These are phyloP conservation scores for Apophysomyces trapeziformis DNA, from an alignment of 371 early-diverging fungal genomes.

Conservation along the genomic window DNA sequence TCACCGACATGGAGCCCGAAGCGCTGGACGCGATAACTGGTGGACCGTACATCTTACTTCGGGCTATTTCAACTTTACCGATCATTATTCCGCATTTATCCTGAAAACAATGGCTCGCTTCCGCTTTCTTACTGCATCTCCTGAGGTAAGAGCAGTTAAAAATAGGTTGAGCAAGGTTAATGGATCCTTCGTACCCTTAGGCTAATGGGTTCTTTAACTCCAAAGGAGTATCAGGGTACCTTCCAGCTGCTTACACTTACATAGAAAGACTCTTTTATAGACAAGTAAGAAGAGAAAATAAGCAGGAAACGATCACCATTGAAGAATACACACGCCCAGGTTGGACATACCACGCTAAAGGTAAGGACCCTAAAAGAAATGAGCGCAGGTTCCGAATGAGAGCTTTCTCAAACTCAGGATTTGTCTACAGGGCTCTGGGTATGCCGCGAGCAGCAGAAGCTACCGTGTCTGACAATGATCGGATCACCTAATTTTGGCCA, in stretches of 20 bases:
- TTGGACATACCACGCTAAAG: slow-evolving; percentile 96
- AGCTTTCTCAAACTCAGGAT: neutral
- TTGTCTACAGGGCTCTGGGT: slow-evolving; percentile 58
- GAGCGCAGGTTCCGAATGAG: neutral
- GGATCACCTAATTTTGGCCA: slow-evolving; percentile 95
- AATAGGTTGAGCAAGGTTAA: neutral
- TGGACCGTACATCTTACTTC: slow-evolving; percentile 77
- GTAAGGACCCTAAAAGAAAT: slow-evolving; percentile 32
- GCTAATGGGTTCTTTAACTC: slow-evolving; percentile 95
- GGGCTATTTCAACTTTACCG: slow-evolving; percentile 94
- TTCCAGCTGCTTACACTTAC: slow-evolving; percentile 91
- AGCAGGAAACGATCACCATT: slow-evolving; percentile 58
- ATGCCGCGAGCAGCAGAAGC: slow-evolving; percentile 34
- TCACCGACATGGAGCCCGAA: slow-evolving; percentile 22
- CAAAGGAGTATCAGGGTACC: slow-evolving; percentile 81
- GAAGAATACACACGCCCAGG: slow-evolving; percentile 73
- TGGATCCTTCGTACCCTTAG: slow-evolving; percentile 33
- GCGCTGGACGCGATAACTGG: slow-evolving; percentile 24
- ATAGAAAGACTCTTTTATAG: slow-evolving; percentile 70
- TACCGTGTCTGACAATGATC: slow-evolving; percentile 76
- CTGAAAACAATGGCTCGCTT: slow-evolving; percentile 61
- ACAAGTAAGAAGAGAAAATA: slow-evolving; percentile 39
- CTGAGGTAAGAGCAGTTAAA: slow-evolving; percentile 63
- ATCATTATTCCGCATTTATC: slow-evolving; percentile 65
- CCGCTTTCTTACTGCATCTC: slow-evolving; percentile 82